These are phyloP conservation scores for Theobroma cacao DNA, from an alignment of 345 rosid genomes.

Conservation along the genomic window DNA sequence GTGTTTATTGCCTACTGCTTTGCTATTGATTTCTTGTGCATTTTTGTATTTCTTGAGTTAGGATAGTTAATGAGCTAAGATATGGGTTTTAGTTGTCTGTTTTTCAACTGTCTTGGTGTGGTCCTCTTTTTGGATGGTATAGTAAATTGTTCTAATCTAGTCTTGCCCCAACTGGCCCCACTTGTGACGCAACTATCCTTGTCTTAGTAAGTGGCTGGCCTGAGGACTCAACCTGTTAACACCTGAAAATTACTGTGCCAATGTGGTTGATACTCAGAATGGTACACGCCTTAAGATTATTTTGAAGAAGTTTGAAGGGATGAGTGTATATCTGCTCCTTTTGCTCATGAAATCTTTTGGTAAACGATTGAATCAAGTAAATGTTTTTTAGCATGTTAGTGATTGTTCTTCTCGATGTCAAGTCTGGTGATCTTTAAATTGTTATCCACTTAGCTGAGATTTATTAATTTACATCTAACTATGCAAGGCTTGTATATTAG, in stretches of 20 bases:
- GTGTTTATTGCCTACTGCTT: constrained; percentile 27
- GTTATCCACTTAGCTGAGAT: neutral
- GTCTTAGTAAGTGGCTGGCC: neutral
- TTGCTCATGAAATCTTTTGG: neutral
- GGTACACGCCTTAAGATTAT: neutral
- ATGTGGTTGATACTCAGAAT: neutral
- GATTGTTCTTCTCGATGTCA: neutral
- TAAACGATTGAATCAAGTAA: neutral
- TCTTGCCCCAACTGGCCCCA: neutral
- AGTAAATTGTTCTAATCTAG: neutral
- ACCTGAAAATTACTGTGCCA: neutral
- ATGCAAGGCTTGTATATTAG: neutral
- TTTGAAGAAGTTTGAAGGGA: neutral
- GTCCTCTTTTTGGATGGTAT: neutral
- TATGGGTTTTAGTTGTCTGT: neutral
- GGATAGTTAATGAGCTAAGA: neutral
- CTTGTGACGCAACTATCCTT: neutral
- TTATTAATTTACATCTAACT: neutral
- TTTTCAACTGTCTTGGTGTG: neutral
- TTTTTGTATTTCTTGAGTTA: neutral
- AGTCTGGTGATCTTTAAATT: neutral
- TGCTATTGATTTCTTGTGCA: neutral
- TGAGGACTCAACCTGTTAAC: neutral
- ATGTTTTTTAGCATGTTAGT: neutral
- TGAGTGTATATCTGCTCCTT: neutral